These are phyloP conservation scores for Spathaspora passalidarum DNA, from an alignment of 805 yeast species.

Conservation along the genomic window DNA sequence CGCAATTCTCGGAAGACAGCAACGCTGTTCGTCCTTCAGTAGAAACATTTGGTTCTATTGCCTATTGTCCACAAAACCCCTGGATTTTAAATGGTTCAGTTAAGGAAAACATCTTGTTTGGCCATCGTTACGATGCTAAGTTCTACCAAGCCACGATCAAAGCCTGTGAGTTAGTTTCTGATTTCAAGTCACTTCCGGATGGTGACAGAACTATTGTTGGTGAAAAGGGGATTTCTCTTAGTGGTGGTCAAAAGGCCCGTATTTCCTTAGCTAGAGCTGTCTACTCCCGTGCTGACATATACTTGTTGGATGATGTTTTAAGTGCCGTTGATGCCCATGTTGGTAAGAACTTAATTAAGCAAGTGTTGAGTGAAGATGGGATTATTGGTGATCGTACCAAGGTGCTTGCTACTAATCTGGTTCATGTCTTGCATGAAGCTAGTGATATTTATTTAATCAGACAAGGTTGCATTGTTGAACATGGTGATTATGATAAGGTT, in stretches of 20 bases:
- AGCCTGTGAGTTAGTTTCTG: constrained; percentile 37
- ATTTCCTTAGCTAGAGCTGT: constrained; percentile 42
- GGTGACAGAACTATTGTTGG: constrained; percentile 44
- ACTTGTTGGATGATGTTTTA: constrained; percentile 39
- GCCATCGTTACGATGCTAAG: constrained; percentile 27
- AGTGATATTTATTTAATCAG: constrained; percentile 29
- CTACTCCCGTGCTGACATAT: constrained; percentile 37
- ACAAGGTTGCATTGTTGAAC: constrained; percentile 28
- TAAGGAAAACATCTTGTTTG: constrained; percentile 39
- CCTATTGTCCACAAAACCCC: constrained; percentile 39
- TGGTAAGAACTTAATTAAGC: constrained; percentile 30
- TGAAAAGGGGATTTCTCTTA: constrained; percentile 40
- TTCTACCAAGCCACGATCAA: constrained; percentile 31
- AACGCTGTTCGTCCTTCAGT: constrained; percentile 8
- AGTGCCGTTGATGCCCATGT: constrained; percentile 45
- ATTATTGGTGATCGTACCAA: constrained; percentile 32
- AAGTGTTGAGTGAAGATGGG: constrained; percentile 31
- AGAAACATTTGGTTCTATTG: constrained; percentile 30
- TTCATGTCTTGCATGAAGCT: constrained; percentile 33
- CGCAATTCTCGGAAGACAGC: constrained; percentile 12
- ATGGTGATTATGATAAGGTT: constrained; percentile 50
- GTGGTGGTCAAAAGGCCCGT: constrained; percentile 44
- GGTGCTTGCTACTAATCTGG: constrained; percentile 39
- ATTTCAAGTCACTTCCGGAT: constrained; percentile 35
- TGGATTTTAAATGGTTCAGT: constrained; percentile 42